phyloP scores from a whole-genome alignment of 805 yeast genomes.

The Maudiozyma barnettii region DNA sequence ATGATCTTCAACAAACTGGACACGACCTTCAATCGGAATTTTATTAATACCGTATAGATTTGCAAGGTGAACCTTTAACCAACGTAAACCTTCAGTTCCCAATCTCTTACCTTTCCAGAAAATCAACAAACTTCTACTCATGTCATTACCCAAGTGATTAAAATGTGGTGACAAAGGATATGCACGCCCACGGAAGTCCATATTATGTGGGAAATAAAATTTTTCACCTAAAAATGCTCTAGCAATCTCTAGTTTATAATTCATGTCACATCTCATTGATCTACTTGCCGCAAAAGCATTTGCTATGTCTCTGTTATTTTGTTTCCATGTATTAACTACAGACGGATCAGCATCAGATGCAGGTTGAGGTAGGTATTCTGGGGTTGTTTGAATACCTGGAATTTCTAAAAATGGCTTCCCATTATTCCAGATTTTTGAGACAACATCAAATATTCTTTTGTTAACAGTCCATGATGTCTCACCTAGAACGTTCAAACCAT shows the following conservation, averaged over 20 bases:
- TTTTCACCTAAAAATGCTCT: conserved; percentile 79
- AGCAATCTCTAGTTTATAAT: conserved; percentile 91
- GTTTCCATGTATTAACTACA: conserved; percentile 58
- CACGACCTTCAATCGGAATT: conserved; percentile 56
- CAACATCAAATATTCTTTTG: conserved; percentile 52
- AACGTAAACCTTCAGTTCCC: conserved; percentile 54
- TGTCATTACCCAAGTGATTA: conserved; percentile 71
- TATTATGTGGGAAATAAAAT: conserved; percentile 69
- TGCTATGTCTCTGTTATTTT: conserved; percentile 45
- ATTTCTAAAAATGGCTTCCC: conserved; percentile 69
- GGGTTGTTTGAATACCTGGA: conserved; percentile 44
- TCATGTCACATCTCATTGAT: conserved; percentile 87
- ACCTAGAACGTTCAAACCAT: conserved; percentile 81
- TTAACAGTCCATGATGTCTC: conserved; percentile 90
- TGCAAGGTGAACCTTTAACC: conserved; percentile 71
- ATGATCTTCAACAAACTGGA: conserved; percentile 47
- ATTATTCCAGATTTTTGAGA: conserved; percentile 78
- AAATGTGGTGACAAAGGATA: conserved; percentile 75
- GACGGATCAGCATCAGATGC: conserved; percentile 61
- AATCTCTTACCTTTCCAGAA: conserved; percentile 71
- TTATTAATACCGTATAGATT: conserved; percentile 71
- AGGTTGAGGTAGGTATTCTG: conserved; percentile 50
- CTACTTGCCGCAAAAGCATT: conserved; percentile 57
- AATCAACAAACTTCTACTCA: conserved; percentile 58
- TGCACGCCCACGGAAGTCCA: conserved; percentile 79